Base-by-base conservation (phyloP, 345 rosid genomes). In the Camelina laxa region DNA sequence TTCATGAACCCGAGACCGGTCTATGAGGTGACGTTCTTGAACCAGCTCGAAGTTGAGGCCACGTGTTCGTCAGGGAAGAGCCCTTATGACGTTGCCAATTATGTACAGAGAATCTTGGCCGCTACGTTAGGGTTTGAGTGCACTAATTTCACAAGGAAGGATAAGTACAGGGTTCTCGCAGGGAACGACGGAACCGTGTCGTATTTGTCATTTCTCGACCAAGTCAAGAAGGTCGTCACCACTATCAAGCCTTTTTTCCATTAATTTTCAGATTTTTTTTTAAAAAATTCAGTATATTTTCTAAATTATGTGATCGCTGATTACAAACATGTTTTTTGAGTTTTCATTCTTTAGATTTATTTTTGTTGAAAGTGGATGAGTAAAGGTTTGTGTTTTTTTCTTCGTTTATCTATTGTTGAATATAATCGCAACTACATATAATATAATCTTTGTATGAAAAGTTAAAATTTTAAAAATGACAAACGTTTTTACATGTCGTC, bases 1-100 rank as follows among this genome's bases (percentile, higher is more conserved):
- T 88, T 88, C 82, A 94, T 91, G 97, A 94, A 94, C 82, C 98
- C 98, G 9, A 84, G 95, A 59, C 97, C 96, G 5, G 69, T 88
- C 35, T 91, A 94, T 69, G 97, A 94, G 79, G 95, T 90, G 13
- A 94, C 98, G 15, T 94, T 94, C 84, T 79, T 94, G 83, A 91
- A 84, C 77, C 92, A 91, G 74, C 71, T 94, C 38, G 96, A 93
- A 6, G 77, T 39, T 15, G 97, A 94, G 71, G 91, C 91, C 0
- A 94, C 98, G 0, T 94, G 97, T 48, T 89, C 96, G 6, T 83
- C 98, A 0, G 98, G 98, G 36, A 94, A 89, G 74, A 89, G 90
- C 56, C 96, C 95, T 0, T 89, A 89, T 58, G 98, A 94, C 22
- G 98, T 94, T 38, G 97, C 97, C 0, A 94, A 94, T 39, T 84